Evolutionary conservation across 495 filamentous ascomycete genomes (phyloP), one percentile per base, ranked within the genome.

Genomic region (Penicillium steckii): DNA sequence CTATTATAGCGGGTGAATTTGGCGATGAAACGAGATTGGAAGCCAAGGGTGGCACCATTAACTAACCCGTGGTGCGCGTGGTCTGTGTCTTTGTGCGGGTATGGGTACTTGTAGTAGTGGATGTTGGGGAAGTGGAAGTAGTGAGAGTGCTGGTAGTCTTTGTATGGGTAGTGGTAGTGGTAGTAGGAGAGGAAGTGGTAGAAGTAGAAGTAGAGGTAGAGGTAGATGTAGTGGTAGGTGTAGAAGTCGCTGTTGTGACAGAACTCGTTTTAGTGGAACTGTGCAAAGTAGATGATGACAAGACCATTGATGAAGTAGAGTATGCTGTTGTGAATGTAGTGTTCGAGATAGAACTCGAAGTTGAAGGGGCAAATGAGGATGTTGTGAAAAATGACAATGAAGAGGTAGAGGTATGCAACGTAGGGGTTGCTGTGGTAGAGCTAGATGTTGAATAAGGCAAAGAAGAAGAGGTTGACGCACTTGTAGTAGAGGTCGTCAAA

Each of bases 401-500:
- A 23, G 53, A 50, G 41, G 44, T 23, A 8, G 13, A 44, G 26
- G 44, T 43, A 17, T n/a, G n/a, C n/a, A n/a, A n/a, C n/a, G 42
- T 46, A 43, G 44, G 29, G 37, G 26, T 45, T n/a, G 45, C 35
- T 24, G 45, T 35, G 21, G 22, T 53, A 25, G 29, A 48, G 40
- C 19, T 44, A 9, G 27, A 15, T 2, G 49, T 21, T 4, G 40
- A 48, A 18, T 40, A 48, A 37, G 50, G 35, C 15, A 50, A 47
- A 46, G n/a, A 26, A 40, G 40, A 38, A 37, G 46, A 37, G 33
- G 48, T 51, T 40, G 56, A 58, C 58, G 54, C 52, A 53, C 50
- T 38, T 8, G 44, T 47, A 54, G 59, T 60, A 24, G 55, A 48
- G 24, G 50, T 37, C 30, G 33, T 65, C 45, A 51, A 48, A 57